A percentile compares a stretch with the other conserved stretches of the same genome.
Evolutionary conservation across 805 yeast genomes (phyloP).

Genomic region (Candida schatavii): DNA sequence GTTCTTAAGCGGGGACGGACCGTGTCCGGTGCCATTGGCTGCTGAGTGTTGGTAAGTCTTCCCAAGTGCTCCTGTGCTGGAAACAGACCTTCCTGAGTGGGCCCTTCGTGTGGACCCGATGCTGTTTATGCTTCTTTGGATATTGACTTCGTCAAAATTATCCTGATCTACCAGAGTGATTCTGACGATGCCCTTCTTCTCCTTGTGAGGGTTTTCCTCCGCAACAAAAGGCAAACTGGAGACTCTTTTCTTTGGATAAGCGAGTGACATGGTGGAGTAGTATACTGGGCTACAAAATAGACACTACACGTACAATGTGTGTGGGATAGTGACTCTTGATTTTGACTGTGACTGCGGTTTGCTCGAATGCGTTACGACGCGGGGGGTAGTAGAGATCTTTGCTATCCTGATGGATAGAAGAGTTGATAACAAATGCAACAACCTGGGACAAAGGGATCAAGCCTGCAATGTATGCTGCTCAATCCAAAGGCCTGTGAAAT

Average conservation of each 20-base stretch:
- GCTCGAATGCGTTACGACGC: no score
- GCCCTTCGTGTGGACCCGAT: not conserved
- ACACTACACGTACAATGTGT: no score
- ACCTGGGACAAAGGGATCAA: no score
- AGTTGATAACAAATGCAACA: no score
- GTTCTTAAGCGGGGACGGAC: slow-evolving; percentile 15
- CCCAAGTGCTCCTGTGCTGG: not conserved
- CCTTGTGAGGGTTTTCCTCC: slow-evolving; percentile 4
- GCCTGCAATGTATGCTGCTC: no score
- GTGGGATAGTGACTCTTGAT: no score
- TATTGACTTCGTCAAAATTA: slow-evolving; percentile 4
- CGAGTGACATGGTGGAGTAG: slow-evolving; percentile 9
- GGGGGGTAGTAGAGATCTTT: no score
- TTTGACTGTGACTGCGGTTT: no score
- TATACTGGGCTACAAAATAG: no score
- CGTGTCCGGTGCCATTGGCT: not conserved
- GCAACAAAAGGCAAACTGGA: slow-evolving; percentile 8
- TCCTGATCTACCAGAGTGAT: not conserved
- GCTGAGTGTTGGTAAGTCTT: not conserved
- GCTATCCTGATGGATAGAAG: no score
- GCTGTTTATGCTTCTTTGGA: not conserved
- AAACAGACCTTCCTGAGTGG: not conserved
- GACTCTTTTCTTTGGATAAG: slow-evolving; percentile 6
- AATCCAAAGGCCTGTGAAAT: no score
- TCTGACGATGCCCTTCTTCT: slow-evolving; percentile 7